Evolutionary conservation across 208 protist species (phyloP).

Genomic region (Acanthamoeba sp.): DNA sequence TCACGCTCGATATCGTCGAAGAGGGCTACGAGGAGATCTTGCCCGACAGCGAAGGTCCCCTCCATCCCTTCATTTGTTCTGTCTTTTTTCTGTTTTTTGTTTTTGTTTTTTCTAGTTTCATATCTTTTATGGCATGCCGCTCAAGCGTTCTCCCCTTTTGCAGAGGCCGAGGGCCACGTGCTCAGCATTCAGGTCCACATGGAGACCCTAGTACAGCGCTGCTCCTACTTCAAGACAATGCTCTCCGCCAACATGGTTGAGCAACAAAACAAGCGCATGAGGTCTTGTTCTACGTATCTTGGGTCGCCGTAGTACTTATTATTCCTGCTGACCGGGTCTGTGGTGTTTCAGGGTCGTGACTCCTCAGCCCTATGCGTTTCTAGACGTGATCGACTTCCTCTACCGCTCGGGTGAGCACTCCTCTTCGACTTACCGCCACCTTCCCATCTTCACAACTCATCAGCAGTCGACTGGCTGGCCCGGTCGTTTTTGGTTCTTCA

Average conservation of each 20-base stretch:
- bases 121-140: no score
- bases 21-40: conserved; percentile 53
- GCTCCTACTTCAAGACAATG: conserved; percentile 68
- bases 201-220: conserved; percentile 37
- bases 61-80: neutral
- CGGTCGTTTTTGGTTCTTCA: neutral
- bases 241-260: conserved; percentile 60
- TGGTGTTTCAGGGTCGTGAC: conserved; percentile 11
- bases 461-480: neutral
- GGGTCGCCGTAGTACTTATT: neutral
- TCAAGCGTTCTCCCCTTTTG: neutral
- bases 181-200: conserved; percentile 16
- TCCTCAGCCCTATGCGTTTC: conserved; percentile 2
- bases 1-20: conserved; percentile 58
- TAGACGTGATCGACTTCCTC: conserved; percentile 66
- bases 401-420: neutral
- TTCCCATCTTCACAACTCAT: neutral
- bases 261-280: conserved; percentile 1
- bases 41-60: neutral
- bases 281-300: neutral
- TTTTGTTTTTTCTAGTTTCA: no score
- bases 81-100: neutral
- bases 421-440: neutral
- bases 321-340: neutral
- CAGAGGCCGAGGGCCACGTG: conserved; percentile 52